These are phyloP conservation scores for Triticum aestivum DNA, from an alignment of 176 grass and related monocot species.

Conservation along the genomic window DNA sequence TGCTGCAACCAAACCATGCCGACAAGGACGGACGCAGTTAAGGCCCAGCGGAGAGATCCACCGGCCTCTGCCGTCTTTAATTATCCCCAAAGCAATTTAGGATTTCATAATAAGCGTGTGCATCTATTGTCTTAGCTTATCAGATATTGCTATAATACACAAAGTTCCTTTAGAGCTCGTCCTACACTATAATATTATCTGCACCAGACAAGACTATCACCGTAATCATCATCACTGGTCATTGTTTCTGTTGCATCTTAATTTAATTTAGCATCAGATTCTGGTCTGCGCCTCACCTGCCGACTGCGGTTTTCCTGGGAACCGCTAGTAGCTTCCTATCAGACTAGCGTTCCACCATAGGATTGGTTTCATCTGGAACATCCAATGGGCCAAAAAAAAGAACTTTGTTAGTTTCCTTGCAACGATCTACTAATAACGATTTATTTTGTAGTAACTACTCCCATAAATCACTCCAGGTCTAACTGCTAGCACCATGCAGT, in stretches of 20 bases:
- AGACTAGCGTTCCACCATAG: too few species aligned
- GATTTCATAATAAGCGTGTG: slow-evolving; percentile 23
- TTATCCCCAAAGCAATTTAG: neutral
- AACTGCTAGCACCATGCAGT: too few species aligned
- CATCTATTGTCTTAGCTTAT: neutral
- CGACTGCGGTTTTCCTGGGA: too few species aligned
- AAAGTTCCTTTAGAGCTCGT: too few species aligned
- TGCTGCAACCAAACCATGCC: slow-evolving; percentile 48
- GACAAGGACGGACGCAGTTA: neutral
- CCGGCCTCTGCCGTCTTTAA: neutral
- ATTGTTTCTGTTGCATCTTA: neutral
- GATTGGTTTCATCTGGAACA: too few species aligned
- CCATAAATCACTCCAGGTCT: too few species aligned
- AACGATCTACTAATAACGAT: too few species aligned
- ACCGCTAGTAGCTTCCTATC: too few species aligned
- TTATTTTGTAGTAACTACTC: too few species aligned
- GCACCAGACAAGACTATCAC: neutral
- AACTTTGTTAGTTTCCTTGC: too few species aligned
- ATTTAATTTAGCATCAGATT: neutral
- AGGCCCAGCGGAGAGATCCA: neutral
- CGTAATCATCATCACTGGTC: neutral
- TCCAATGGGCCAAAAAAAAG: too few species aligned
- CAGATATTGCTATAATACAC: neutral
- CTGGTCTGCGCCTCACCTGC: neutral
- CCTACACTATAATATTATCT: neutral